Percentiles rank a stretch among this genome's conserved stretches.
These are phyloP conservation scores for Diutina rugosa DNA, from an alignment of 1,139 yeast species.

Conservation along the genomic window DNA sequence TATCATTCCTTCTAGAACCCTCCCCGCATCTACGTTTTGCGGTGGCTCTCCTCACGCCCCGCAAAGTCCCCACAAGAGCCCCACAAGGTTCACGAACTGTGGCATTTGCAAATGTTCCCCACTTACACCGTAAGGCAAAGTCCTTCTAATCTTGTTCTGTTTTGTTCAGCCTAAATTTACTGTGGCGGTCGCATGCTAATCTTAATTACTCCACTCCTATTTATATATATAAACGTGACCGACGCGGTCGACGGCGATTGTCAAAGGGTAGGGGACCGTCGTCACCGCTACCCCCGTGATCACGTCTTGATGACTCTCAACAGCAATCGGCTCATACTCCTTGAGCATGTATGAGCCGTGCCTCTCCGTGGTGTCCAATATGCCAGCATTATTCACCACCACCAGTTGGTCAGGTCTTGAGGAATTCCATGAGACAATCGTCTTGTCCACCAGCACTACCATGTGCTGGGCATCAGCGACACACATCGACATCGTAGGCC, in stretches of 20 bases:
- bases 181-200: background rate
- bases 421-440: slow-evolving; percentile 4
- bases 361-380: slow-evolving; percentile 4
- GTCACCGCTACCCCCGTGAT: slow-evolving; percentile 35
- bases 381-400: slow-evolving; percentile 6
- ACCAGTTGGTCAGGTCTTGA: slow-evolving; percentile 8
- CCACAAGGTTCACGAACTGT: background rate
- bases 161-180: no score
- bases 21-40: background rate
- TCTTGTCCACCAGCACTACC: slow-evolving; percentile 13
- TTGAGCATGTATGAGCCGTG: slow-evolving; percentile 3
- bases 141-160: no score
- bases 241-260: slow-evolving; percentile 49
- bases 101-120: background rate
- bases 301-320: slow-evolving; percentile 27
- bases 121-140: background rate
- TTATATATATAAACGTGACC: slow-evolving; percentile 50
- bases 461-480: slow-evolving; percentile 22
- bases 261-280: slow-evolving; percentile 44
- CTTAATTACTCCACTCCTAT: slow-evolving; percentile 8
- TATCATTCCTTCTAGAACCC: background rate
- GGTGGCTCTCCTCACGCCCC: background rate
- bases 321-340: background rate
- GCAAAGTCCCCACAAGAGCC: background rate
- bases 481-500: slow-evolving; percentile 8